Evolutionary conservation across 345 rosid genomes (phyloP), one percentile per base, ranked within the genome.

Genomic region (Ceriops tagal): DNA sequence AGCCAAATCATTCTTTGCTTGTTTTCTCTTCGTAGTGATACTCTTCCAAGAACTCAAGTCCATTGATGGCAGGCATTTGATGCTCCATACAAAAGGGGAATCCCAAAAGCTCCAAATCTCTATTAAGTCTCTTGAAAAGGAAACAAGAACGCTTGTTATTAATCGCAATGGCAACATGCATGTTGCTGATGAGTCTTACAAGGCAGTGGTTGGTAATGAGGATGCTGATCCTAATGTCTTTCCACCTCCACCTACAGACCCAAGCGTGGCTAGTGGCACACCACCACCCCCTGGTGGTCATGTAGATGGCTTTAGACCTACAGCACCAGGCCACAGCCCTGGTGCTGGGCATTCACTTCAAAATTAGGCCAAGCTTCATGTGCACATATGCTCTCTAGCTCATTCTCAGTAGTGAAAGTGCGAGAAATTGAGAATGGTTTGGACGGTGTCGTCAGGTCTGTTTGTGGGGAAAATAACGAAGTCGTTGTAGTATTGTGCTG

Each of bases 241-340:
- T 43, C 49, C 49, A 43, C 18, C 49, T 43, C 49, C 49, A 19
- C 77, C 70, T 6, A 13, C 61, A 18, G 62, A 75, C 52, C 75
- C 59, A 8, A 58, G 10, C 30, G 73, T 21, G 61, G 39, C 3
- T 9, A 46, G 53, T 4, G 70, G 53, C 22, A 66, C 35, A 18
- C 22, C 71, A 24, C 71, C 80, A n/a, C 75, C 81, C 3, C 64
- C 67, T 8, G 59, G 5, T 53, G 71, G 67, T 65, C 67, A 71
- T 1, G 58, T 21, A 5, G 83, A 81, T 6, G 83, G 81, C 77
- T 85, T 83, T 69, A 85, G 85, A 66, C 87, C 88, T 19, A 82
- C 88, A 43, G 58, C 79, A 16, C 86, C 88, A 19, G 88, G 88
- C 20, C 83, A 82, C 66, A 85, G 86, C 72, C 85, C 88, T 26